Conservation (phyloP, 2,329 filamentous ascomycete species). For the Fusarium staphyleae region DNA sequence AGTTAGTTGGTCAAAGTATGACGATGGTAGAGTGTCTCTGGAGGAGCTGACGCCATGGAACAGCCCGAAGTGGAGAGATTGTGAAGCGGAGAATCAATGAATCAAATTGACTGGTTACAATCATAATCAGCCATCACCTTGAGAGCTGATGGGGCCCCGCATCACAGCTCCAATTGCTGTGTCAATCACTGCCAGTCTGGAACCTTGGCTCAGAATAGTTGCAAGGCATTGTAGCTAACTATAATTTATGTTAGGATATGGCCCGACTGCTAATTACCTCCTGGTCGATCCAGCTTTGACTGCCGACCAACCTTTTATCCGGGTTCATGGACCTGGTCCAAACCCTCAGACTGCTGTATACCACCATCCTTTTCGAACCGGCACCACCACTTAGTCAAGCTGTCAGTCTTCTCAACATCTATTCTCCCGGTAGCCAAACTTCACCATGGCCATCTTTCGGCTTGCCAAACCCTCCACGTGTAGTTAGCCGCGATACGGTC, state of each 20-base stretch:
- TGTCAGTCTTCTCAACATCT: background rate
- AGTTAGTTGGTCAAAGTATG: constrained; percentile 8
- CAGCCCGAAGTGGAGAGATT: constrained; percentile 6
- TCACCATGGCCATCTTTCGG: background rate
- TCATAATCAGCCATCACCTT: background rate
- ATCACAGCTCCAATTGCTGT: background rate
- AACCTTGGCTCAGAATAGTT: no score
- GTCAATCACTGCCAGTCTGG: background rate
- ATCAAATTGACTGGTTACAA: constrained; percentile 19
- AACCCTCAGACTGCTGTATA: constrained; percentile 1
- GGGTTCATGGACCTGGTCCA: constrained; percentile 3
- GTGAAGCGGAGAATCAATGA: constrained; percentile 23
- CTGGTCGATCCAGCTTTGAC: background rate
- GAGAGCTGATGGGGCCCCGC: constrained; percentile 1
- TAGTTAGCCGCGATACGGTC: background rate
- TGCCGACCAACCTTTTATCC: constrained; percentile 1
- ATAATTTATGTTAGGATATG: no score
- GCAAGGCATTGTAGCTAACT: no score
- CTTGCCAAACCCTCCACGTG: constrained; percentile 3
- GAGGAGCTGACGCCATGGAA: constrained; percentile 29
- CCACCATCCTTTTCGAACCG: constrained; percentile 1
- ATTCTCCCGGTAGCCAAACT: constrained; percentile 3
- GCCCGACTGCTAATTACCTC: no score
- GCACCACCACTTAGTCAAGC: no score
- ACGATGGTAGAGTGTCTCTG: constrained; percentile 11